Base-by-base conservation (phyloP, 139 green algal genomes). In the Chlamydomonas applanata region DNA sequence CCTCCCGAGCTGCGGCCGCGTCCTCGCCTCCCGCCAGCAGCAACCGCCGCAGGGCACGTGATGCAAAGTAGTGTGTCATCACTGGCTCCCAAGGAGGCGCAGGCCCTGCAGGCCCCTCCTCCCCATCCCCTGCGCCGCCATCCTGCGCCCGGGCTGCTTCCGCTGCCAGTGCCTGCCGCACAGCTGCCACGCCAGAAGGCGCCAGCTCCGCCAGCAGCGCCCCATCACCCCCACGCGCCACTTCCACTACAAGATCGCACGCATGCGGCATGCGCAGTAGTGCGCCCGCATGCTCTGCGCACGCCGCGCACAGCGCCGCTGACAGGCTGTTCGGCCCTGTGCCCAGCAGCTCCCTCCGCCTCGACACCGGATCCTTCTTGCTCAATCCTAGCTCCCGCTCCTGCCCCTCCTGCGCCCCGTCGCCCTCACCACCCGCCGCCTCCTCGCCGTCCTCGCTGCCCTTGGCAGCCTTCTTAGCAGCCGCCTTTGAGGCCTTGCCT, bases 281-380 rank as follows among this genome's bases (percentile, higher is more conserved):
- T 49, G 69, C 24, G 16, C 22, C 71, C 3, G 80, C 79, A 7
- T 78, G 56, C 52, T 44, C 56, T 0, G 66, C 60, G 52, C 80
- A 82, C 49, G 82, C 67, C 13, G 49, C 65, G 7, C 75, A 57
- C 65, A 95, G 82, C 45, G 64, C 71, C 0, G 71, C 72, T 2
- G 73, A 84, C 57, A 95, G 78, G 59, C 81, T 86, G 40, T 54
- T 63, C 2, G 34, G 29, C 0, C 69, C 81, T 2, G 35, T 20
- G 17, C 80, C 81, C 32, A 97, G 79, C 70, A 97, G 62, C 86
- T 96, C 92, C 2, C 62, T 68, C 25, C 87, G 73, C 35, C 92
- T 75, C 14, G 87, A 2, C 19, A 52, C 24, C 0, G 75, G 49
- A 53, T 92, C 89, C 76, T 97, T 96, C 74, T 94, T 93, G 85